Percentiles rank a stretch among this genome's conserved stretches.
Conservation (phyloP, 2,329 filamentous ascomycete species). For the Pestalotiopsis sp. region DNA sequence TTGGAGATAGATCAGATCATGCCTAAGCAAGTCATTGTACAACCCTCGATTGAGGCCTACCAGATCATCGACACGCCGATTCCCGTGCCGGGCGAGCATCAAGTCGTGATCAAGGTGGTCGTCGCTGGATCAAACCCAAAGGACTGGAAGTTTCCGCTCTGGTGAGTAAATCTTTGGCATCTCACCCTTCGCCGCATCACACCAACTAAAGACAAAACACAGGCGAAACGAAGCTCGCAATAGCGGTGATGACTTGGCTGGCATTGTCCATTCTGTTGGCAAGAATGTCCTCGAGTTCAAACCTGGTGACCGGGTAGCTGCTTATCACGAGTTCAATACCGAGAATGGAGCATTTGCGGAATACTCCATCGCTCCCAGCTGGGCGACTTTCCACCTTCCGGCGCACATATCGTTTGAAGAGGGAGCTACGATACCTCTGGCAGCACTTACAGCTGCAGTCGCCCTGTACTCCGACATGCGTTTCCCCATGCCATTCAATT, state of each 20-base stretch:
- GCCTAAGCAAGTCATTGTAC: conserved; percentile 37
- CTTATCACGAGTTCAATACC: conserved; percentile 45
- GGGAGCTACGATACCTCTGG: conserved; percentile 45
- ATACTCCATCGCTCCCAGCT: conserved; percentile 58
- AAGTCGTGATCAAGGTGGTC: conserved; percentile 45
- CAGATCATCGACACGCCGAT: conserved; percentile 42
- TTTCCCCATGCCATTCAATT: conserved; percentile 38
- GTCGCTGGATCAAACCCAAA: conserved; percentile 50
- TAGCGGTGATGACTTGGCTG: conserved; percentile 59
- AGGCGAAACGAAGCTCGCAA: conserved; percentile 34
- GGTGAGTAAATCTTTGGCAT: conserved; percentile 13
- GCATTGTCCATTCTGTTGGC: conserved; percentile 57
- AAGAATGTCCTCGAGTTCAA: conserved; percentile 59
- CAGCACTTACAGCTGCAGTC: conserved; percentile 52
- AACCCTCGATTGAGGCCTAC: conserved; percentile 36
- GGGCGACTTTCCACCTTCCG: conserved; percentile 61
- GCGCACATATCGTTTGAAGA: conserved; percentile 51
- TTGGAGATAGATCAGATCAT: conserved; percentile 18
- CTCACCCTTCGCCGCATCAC: neutral
- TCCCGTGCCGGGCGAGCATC: conserved; percentile 38
- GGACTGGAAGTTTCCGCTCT: conserved; percentile 41
- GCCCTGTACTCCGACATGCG: conserved; percentile 56
- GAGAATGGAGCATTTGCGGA: conserved; percentile 61
- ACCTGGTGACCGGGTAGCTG: conserved; percentile 29
- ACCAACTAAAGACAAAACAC: conserved; percentile 24